These are phyloP conservation scores for Cordyceps pruinosa DNA, from an alignment of 2,329 filamentous ascomycete genomes.

Conservation along the genomic window DNA sequence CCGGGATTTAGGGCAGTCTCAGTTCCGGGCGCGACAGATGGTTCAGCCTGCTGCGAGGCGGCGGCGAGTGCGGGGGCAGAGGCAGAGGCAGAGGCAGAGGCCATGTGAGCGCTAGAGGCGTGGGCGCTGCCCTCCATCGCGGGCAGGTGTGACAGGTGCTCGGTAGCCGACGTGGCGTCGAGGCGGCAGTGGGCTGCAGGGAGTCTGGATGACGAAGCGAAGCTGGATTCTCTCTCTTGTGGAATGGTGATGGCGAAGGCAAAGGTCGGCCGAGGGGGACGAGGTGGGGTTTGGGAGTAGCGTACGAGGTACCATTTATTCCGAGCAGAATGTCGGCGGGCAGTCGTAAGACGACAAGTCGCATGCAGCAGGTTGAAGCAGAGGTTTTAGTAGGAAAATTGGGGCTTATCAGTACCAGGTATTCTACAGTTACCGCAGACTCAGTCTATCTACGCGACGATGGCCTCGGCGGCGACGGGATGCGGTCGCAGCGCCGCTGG, in stretches of 20 bases:
- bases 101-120: conserved; percentile 11
- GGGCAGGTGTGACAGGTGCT: not conserved
- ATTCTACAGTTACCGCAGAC: no score
- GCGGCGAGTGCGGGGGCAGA: no score
- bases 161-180: conserved; percentile 1
- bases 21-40: conserved; percentile 10
- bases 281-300: conserved; percentile 12
- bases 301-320: no score
- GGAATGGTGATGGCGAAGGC: not conserved
- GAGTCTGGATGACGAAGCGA: not conserved
- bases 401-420: no score
- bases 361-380: no score
- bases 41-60: conserved; percentile 1
- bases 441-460: no score
- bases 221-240: not conserved
- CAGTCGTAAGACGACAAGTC: no score
- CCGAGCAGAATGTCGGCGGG: no score
- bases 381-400: no score
- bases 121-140: conserved; percentile 8
- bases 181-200: not conserved
- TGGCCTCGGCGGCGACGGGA: no score
- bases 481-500: no score
- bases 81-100: conserved; percentile 3
- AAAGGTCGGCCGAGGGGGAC: not conserved
- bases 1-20: conserved; percentile 13